These are phyloP conservation scores for Cairneyella variabilis DNA, from an alignment of 495 filamentous ascomycete genomes.

Conservation along the genomic window DNA sequence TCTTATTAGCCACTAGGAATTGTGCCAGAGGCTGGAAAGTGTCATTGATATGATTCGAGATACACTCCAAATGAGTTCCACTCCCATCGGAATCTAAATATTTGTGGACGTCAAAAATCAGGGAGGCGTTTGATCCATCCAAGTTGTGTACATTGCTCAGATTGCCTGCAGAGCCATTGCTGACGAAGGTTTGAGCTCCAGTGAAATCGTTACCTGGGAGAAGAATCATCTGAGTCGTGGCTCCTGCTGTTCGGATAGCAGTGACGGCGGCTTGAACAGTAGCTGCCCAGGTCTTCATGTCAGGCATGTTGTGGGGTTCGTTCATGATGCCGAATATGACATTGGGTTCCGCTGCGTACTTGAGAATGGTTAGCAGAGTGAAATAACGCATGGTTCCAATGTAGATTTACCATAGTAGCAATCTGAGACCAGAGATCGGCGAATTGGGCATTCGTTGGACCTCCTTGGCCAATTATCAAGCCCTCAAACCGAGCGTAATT, in stretches of 20 bases:
- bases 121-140: conserved; percentile 45
- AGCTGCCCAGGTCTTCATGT: conserved; percentile 44
- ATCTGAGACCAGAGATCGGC: conserved; percentile 51
- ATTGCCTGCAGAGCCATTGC: conserved; percentile 40
- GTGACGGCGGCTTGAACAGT: conserved; percentile 53
- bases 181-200: conserved; percentile 38
- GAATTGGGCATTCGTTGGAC: conserved; percentile 49
- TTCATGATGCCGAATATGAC: conserved; percentile 60
- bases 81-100: conserved; percentile 55
- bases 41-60: conserved; percentile 42
- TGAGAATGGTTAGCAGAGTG: conserved; percentile 6
- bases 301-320: conserved; percentile 48
- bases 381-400: background rate
- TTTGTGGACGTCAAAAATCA: conserved; percentile 53
- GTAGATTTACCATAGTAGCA: conserved; percentile 36
- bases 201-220: conserved; percentile 44
- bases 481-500: conserved; percentile 52
- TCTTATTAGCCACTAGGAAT: conserved; percentile 43
- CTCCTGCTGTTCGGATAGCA: conserved; percentile 55
- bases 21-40: conserved; percentile 42
- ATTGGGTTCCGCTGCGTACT: conserved; percentile 42
- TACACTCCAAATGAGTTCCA: conserved; percentile 48
- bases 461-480: conserved; percentile 47
- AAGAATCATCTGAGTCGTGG: conserved; percentile 42
- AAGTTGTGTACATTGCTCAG: conserved; percentile 48